Percentiles rank a stretch among this genome's conserved stretches.
Evolutionary conservation across 2,329 filamentous ascomycete genomes (phyloP).

Genomic region (Pyrenochaeta sp.): DNA sequence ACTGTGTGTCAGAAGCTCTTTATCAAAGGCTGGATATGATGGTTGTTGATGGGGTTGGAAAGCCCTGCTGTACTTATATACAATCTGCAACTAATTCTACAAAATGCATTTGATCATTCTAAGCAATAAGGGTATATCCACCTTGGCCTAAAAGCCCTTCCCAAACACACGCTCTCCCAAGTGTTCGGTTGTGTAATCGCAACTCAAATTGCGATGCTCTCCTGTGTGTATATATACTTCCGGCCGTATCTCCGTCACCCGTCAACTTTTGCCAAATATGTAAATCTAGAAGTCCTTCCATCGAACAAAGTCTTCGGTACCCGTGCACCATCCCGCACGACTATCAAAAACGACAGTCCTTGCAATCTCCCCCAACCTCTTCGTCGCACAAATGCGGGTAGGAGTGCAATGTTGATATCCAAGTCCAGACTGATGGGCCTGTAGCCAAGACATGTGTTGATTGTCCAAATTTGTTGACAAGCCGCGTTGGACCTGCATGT

Average conservation of each 20-base stretch:
- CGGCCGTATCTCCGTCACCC: constrained; percentile 2
- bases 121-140: constrained; percentile 5
- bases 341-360: not conserved
- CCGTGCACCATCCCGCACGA: too few species aligned
- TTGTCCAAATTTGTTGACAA: not conserved
- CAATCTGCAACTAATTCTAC: not conserved
- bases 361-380: constrained; percentile 6
- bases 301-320: not conserved
- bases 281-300: constrained; percentile 1
- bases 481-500: not conserved
- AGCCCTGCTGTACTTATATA: too few species aligned
- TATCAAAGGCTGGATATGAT: not conserved
- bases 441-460: not conserved
- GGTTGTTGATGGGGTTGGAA: too few species aligned
- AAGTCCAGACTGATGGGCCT: not conserved
- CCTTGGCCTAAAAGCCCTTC: not conserved
- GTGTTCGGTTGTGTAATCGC: not conserved
- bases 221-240: constrained; percentile 2
- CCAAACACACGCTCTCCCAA: not conserved
- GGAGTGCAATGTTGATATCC: too few species aligned
- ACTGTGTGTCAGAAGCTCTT: too few species aligned
- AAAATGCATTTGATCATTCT: too few species aligned
- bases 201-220: not conserved
- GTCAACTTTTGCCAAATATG: not conserved
- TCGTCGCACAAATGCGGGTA: not conserved